A percentile compares a stretch with the other conserved stretches of the same genome.
phyloP scores from a whole-genome alignment of 2,329 filamentous ascomycete genomes.

The Exophiala aquamarina region DNA sequence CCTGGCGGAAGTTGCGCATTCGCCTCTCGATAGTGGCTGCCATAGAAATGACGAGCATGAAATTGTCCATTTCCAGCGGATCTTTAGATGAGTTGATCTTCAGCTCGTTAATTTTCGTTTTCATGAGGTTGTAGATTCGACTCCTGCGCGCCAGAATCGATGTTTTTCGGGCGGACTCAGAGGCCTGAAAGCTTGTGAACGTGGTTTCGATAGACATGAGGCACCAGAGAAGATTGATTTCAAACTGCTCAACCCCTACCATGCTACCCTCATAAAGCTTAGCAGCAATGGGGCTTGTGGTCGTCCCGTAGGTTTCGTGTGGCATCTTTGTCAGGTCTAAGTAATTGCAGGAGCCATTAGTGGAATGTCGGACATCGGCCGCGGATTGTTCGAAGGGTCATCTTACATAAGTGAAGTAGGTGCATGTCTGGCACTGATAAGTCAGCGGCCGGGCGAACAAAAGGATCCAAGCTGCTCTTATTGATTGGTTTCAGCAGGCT shows the following conservation, averaged over 20 bases:
- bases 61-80: not conserved
- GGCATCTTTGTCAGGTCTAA: slow-evolving; percentile 7
- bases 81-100: not conserved
- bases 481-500: not conserved
- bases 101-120: not conserved
- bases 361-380: no score
- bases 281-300: slow-evolving; percentile 4
- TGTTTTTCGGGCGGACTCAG: slow-evolving; percentile 1
- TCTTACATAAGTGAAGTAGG: slow-evolving; percentile 8
- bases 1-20: slow-evolving; percentile 4
- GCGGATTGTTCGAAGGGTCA: no score
- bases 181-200: slow-evolving; percentile 9
- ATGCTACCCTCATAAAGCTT: slow-evolving; percentile 1
- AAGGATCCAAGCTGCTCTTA: slow-evolving; percentile 3
- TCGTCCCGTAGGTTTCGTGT: slow-evolving; percentile 8
- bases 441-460: slow-evolving; percentile 1
- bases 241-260: not conserved
- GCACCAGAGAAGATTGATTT: slow-evolving; percentile 5
- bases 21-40: slow-evolving; percentile 8
- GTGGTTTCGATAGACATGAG: slow-evolving; percentile 7
- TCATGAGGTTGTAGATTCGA: slow-evolving; percentile 6
- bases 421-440: slow-evolving; percentile 11
- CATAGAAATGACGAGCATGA: slow-evolving; percentile 3
- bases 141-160: slow-evolving; percentile 7
- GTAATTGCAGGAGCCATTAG: not conserved